Evolutionary conservation across 148 eudicot species (phyloP).

Genomic region (Chenopodium suecicum): DNA sequence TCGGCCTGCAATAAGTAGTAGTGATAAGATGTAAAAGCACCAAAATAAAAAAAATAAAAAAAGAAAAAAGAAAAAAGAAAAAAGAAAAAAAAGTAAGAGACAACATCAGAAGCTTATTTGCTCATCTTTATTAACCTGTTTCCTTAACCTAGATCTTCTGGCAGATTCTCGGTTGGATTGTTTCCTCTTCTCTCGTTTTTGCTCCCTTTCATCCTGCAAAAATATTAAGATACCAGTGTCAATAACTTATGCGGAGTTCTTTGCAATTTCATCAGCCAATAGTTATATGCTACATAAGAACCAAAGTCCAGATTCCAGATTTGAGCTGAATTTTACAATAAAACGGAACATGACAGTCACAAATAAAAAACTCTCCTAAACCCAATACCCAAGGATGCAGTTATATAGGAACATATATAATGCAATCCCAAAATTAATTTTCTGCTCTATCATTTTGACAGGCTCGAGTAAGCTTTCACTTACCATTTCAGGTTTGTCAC

Average conservation of each 20-base stretch:
- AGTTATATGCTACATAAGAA: not conserved
- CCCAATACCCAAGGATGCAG: not conserved
- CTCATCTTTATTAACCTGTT: conserved; percentile 30
- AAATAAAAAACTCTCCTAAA: not conserved
- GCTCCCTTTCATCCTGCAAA: conserved; percentile 41
- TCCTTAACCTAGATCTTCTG: conserved; percentile 47
- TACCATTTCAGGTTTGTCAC: not conserved
- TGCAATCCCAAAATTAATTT: not conserved
- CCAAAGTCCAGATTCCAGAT: not conserved
- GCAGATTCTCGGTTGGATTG: conserved; percentile 55
- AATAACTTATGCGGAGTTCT: not conserved
- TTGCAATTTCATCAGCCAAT: not conserved
- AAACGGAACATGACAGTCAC: not conserved
- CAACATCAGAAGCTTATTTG: not conserved
- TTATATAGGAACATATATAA: not conserved
- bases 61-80: too few relatives aligned
- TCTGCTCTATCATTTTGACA: not conserved
- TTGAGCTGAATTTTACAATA: not conserved
- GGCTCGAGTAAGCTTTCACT: not conserved
- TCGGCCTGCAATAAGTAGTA: conserved; percentile 39
- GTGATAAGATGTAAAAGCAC: not conserved
- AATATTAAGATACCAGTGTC: not conserved
- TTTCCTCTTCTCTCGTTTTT: conserved; percentile 49
- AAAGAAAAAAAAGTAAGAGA: not conserved
- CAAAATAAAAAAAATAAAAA: not conserved